Evolutionary conservation across 345 rosid species (phyloP).

Genomic region (Melastoma malabathricum): DNA sequence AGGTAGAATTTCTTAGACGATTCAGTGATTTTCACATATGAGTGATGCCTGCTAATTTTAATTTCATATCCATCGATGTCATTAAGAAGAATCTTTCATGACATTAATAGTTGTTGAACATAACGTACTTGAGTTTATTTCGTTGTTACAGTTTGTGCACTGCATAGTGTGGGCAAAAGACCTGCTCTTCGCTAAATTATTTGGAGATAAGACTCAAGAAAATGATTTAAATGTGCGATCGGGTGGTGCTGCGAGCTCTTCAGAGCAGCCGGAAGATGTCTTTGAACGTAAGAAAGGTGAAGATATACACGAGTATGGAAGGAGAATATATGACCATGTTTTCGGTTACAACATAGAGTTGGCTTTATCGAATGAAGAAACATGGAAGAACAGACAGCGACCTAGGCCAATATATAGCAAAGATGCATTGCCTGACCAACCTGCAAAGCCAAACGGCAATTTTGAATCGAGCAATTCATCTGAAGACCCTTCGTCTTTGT

Average conservation of each 20-base stretch:
- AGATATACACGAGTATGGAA: constrained; percentile 71
- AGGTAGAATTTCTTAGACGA: no score
- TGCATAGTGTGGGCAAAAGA: constrained; percentile 99
- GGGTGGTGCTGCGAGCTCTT: constrained; percentile 44
- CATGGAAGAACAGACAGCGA: constrained; percentile 74
- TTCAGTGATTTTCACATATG: no score
- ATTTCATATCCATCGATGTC: no score
- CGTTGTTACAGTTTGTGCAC: constrained; percentile 67
- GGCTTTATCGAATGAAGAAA: constrained; percentile 88
- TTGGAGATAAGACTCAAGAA: constrained; percentile 91
- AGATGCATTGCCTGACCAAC: constrained; percentile 44
- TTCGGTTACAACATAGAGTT: constrained; percentile 90
- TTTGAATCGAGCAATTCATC: constrained; percentile 21
- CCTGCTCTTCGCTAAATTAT: constrained; percentile 85
- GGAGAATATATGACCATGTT: constrained; percentile 91
- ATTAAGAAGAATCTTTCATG: no score
- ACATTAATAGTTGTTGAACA: no score
- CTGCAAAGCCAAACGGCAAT: constrained; percentile 50
- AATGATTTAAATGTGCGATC: constrained; percentile 94
- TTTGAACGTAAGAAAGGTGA: constrained; percentile 60
- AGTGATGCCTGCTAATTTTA: no score
- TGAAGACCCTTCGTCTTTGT: constrained; percentile 26
- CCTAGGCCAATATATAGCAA: constrained; percentile 76
- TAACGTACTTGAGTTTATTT: neutral
- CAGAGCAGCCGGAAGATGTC: constrained; percentile 58